These are phyloP conservation scores for Davidsoniella neocaledoniae DNA, from an alignment of 2,329 filamentous ascomycete genomes.

Conservation along the genomic window DNA sequence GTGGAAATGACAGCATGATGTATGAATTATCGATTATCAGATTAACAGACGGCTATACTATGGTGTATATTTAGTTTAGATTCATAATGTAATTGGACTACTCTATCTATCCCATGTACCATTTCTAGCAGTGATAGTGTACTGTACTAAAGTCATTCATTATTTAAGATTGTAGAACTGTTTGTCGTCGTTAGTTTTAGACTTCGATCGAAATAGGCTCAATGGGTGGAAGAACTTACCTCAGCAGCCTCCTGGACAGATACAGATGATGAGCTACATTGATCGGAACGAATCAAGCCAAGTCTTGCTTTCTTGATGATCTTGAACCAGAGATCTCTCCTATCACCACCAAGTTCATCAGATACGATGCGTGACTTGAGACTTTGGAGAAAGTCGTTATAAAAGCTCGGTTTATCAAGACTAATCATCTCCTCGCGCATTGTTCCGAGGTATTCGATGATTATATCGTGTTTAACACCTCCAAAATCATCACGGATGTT, in stretches of 20 bases:
- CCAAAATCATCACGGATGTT: constrained; percentile 60
- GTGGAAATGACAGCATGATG: too few relatives aligned
- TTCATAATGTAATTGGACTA: too few relatives aligned
- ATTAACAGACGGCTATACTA: too few relatives aligned
- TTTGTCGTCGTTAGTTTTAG: background rate
- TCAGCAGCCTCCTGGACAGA: constrained; percentile 53
- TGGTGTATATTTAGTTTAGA: too few relatives aligned
- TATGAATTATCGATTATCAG: too few relatives aligned
- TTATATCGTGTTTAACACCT: constrained; percentile 55
- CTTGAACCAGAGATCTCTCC: constrained; percentile 68
- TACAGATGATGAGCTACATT: constrained; percentile 48
- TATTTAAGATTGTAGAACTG: constrained; percentile 21
- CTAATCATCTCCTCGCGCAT: constrained; percentile 63
- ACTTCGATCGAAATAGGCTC: background rate
- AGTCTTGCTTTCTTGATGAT: constrained; percentile 45
- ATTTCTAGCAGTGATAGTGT: too few relatives aligned
- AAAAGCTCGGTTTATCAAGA: constrained; percentile 58
- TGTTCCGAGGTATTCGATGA: constrained; percentile 57
- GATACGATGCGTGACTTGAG: constrained; percentile 58
- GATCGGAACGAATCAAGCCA: constrained; percentile 52
- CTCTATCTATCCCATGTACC: too few relatives aligned
- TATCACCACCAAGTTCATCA: constrained; percentile 57
- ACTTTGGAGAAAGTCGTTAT: constrained; percentile 54
- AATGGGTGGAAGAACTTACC: constrained; percentile 22
- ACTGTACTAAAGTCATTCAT: background rate